Base-by-base conservation (phyloP, 306 rosid genomes). In the Oemleria cerasiformis region DNA sequence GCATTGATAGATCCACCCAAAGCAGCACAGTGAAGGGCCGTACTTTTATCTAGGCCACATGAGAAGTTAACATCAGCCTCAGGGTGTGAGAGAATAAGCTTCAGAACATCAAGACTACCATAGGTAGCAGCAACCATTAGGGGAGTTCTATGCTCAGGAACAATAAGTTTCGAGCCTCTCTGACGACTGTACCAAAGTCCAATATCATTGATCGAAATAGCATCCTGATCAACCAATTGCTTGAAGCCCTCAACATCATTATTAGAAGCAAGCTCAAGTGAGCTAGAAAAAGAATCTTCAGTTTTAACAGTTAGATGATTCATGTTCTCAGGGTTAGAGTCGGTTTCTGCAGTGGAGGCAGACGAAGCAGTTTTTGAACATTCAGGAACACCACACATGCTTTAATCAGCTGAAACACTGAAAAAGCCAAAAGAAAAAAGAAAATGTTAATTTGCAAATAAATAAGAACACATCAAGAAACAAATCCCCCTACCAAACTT, bases 1-100 rank as follows among this genome's bases (percentile, higher is more conserved):
- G 82, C 88, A n/a, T 86, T 80, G 48, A 66, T 30, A 44, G 94
- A 84, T 25, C 94, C 96, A 42, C 94, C 81, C 0, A 90, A 88
- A n/a, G 90, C 88, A 81, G 94, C 96, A 81, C 88, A 90, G 58
- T 88, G 96, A 79, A 90, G 96, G 50, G 94, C 90, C 64, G 96
- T 88, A 77, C 80, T 73, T 15, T 73, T 45, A 51, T 73, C 63
- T 10, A 2, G 21, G 40, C 67, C 41, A 23, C 42, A 13, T 50
- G 23, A 44, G 15, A 43, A 30, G 39, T 49, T 73, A 47, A 63
- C 17, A 63, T 73, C 70, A 4, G 39, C 60, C 19, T 63, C 23
- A 2, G 70, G 38, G n/a, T 62, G 21, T 47, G 77, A 73, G 14
- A 73, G 51, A 39, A 73, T 73, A 48, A 61, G 49, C 17, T 73